Conservation (phyloP, 176 grass and related monocot genomes). For the Phoenix roebelenii region DNA sequence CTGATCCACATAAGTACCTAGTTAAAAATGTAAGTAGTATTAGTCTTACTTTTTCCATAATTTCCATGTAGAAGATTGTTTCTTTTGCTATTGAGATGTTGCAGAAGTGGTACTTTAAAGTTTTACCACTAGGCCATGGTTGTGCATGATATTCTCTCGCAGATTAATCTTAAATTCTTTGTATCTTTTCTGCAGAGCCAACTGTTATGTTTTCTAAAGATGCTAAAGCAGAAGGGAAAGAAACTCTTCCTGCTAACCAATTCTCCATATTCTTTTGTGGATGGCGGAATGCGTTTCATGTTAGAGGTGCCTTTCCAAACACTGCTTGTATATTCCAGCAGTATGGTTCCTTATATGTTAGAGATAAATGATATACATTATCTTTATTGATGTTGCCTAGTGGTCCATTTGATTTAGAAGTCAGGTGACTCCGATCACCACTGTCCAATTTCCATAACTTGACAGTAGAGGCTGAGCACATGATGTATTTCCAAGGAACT, state of each 20-base stretch:
- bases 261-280: constrained; percentile 95
- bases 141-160: not conserved
- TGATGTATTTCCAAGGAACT: no score
- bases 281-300: constrained; percentile 93
- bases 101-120: not conserved
- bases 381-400: no score
- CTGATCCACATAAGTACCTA: constrained; percentile 79
- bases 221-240: constrained; percentile 78
- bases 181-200: constrained; percentile 42
- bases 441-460: no score
- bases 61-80: no score
- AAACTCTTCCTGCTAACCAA: constrained; percentile 95
- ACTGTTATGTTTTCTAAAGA: constrained; percentile 60
- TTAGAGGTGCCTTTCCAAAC: constrained; percentile 61
- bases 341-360: no score
- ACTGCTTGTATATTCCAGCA: no score
- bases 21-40: constrained; percentile 65
- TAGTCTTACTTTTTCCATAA: not conserved
- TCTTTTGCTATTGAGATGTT: not conserved
- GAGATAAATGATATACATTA: no score
- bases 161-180: not conserved
- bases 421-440: no score
- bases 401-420: no score
- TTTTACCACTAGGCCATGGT: not conserved
- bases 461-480: no score